These are phyloP conservation scores for Termitomyces sp. DNA, from an alignment of 768 basidiomycete genomes.

Conservation along the genomic window DNA sequence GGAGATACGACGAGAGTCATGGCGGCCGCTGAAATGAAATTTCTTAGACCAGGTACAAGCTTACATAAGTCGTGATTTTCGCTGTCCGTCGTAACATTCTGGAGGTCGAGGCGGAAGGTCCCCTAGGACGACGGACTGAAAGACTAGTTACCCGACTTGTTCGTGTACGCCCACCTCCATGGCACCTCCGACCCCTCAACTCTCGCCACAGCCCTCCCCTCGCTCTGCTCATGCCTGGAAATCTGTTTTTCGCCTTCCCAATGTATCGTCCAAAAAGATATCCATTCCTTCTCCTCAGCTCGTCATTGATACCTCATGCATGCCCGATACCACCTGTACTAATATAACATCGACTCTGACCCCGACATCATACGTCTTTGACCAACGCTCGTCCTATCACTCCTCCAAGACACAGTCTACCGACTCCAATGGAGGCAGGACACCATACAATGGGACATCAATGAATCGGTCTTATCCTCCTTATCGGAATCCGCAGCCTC, in stretches of 20 bases:
- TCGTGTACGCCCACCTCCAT: constrained; percentile 8
- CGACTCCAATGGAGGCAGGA: constrained; percentile 50
- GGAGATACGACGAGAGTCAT: neutral
- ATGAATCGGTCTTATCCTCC: constrained; percentile 25
- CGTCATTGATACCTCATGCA: constrained; percentile 43
- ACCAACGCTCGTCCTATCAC: constrained; percentile 72
- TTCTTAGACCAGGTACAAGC: neutral
- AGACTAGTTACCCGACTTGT: neutral
- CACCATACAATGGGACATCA: constrained; percentile 21
- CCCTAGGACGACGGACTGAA: constrained; percentile 1
- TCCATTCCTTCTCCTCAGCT: constrained; percentile 36
- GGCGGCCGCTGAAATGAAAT: constrained; percentile 1
- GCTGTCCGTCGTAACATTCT: constrained; percentile 3
- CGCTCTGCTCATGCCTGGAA: constrained; percentile 53
- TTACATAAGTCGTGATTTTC: constrained; percentile 15
- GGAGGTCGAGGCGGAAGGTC: neutral
- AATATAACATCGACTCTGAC: constrained; percentile 42
- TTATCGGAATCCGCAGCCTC: constrained; percentile 23
- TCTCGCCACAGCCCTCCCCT: constrained; percentile 13
- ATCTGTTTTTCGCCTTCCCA: constrained; percentile 68
- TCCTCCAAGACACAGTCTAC: constrained; percentile 74
- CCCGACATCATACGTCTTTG: constrained; percentile 49
- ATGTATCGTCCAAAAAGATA: constrained; percentile 58
- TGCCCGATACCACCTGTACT: constrained; percentile 28
- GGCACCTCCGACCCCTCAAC: constrained; percentile 18